Base-by-base conservation (phyloP, 805 yeast genomes). In the Hanseniaspora lachancei region DNA sequence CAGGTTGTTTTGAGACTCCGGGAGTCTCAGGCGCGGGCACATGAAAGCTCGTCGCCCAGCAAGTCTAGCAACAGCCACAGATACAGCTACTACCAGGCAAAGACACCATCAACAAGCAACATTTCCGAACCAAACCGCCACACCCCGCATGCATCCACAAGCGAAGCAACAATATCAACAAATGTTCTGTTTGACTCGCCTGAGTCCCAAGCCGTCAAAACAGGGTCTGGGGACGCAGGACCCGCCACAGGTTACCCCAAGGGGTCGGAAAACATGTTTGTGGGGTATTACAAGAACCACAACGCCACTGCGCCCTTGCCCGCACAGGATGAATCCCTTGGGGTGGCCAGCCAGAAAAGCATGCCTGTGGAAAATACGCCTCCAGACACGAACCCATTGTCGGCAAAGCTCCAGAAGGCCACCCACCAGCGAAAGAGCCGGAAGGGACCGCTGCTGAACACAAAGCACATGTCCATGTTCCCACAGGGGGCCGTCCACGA, bases 181-280 rank as follows among this genome's bases (percentile, higher is more conserved):
- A 39, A 52, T 29, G 16, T 52, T 3, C n/a, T 52, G 18, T 52
- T 52, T 52, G 56, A 46, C 3, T 52, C 56, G 5, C 56, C 50
- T 6, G 29, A 46, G 3, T 44, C 56, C 13, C 38, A 32, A 27
- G 29, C 9, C 13, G 21, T 27, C 8, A 24, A 36, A n/a, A n/a
- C n/a, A n/a, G n/a, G n/a, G 10, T 21, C n/a, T 16, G 27, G 16
- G 6, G 27, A 21, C 13, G 1, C 21, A 47, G 15, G 8, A 6
- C 20, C 18, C 1, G 15, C 10, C 8, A 21, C 9, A 16, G 29
- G 15, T 12, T 15, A 20, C 27, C n/a, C 39, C 27, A 15, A 23
- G 18, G 44, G 4, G 5, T 29, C 15, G 18, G 35, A 23, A 8
- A 21, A 49, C 10, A 40, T 40, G 38, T 49, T 40, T 32, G 47